Conservation (phyloP, 169 alveolate genomes). For the Eimeria necatrix region DNA sequence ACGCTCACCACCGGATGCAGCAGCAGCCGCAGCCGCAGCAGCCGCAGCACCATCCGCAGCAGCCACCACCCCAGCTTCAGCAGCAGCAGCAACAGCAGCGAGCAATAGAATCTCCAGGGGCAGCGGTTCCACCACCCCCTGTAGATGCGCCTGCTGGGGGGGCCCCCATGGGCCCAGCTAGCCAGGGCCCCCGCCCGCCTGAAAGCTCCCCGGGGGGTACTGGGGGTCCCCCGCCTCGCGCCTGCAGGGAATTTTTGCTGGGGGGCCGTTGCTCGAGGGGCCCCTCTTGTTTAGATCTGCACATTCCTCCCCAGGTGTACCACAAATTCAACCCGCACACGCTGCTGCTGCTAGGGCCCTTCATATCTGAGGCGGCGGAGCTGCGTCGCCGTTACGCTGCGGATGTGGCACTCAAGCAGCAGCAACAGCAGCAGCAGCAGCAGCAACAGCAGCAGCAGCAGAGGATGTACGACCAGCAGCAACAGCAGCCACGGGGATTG, state of each 20-base stretch:
- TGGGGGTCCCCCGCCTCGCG: conserved; percentile 77
- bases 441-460: conserved; percentile 59
- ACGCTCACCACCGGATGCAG: neutral
- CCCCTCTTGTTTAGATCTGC: conserved; percentile 54
- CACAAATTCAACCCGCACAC: conserved; percentile 73
- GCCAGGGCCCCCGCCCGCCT: conserved; percentile 9
- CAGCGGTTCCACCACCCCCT: conserved; percentile 38
- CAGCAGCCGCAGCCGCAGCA: conserved; percentile 44
- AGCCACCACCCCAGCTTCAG: conserved; percentile 18
- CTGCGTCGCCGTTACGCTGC: conserved; percentile 71
- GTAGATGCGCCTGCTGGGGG: neutral
- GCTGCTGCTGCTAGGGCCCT: conserved; percentile 42
- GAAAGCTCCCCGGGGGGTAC: conserved; percentile 26
- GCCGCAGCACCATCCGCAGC: conserved; percentile 44
- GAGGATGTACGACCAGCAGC: conserved; percentile 41
- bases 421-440: conserved; percentile 62
- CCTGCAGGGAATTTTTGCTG: conserved; percentile 62
- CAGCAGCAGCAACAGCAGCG: conserved; percentile 54
- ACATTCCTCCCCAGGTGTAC: conserved; percentile 52
- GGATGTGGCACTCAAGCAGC: conserved; percentile 29
- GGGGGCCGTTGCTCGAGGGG: conserved; percentile 73
- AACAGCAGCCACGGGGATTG: neutral
- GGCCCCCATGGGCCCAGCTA: neutral
- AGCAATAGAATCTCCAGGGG: conserved; percentile 33
- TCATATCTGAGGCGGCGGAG: conserved; percentile 68